Evolutionary conservation across 108 stramenopile species (phyloP).

Genomic region (Nitzschia palea): DNA sequence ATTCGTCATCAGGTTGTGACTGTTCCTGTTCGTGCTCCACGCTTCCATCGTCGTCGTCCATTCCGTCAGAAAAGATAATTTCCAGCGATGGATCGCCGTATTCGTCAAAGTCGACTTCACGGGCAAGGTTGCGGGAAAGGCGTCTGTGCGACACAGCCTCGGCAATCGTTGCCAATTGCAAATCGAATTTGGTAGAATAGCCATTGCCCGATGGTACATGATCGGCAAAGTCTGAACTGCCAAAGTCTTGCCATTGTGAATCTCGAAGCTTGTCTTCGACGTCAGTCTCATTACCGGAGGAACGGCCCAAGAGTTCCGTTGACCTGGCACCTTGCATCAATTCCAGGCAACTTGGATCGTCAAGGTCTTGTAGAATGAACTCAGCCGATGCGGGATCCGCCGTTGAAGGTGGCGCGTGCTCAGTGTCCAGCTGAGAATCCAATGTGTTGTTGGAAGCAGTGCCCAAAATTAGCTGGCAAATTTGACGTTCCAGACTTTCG

Average conservation of each 20-base stretch:
- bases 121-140: neutral
- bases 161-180: no score
- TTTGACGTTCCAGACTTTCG: slow-evolving; percentile 24
- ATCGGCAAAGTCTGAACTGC: no score
- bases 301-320: neutral
- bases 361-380: slow-evolving; percentile 8
- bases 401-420: neutral
- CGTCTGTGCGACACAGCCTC: no score
- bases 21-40: neutral
- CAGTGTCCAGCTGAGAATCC: neutral
- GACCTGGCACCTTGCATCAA: neutral
- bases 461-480: slow-evolving; percentile 18
- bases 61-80: neutral
- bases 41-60: neutral
- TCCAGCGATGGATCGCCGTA: neutral
- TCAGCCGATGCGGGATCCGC: slow-evolving; percentile 2
- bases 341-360: neutral
- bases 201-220: no score
- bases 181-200: no score
- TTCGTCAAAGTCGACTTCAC: neutral
- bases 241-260: no score
- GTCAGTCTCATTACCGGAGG: neutral
- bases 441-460: neutral
- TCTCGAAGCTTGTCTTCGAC: neutral
- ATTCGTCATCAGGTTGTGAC: no score